phyloP scores from a whole-genome alignment of 2,329 filamentous ascomycete species.

The Fusarium sp. region DNA sequence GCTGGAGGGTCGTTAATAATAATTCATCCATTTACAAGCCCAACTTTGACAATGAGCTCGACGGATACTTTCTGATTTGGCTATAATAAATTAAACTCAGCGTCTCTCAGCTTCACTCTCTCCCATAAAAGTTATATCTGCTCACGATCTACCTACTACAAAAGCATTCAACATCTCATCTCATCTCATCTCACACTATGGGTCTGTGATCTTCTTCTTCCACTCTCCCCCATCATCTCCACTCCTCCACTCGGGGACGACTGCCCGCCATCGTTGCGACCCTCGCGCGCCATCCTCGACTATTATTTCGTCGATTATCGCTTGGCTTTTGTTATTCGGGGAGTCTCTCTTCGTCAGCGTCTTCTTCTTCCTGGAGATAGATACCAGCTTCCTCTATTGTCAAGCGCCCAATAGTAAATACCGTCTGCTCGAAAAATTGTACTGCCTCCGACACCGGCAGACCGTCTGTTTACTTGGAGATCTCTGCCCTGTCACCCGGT shows the following conservation, averaged over 20 bases:
- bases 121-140: background rate
- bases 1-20: background rate
- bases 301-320: conserved; percentile 11
- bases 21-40: conserved; percentile 4
- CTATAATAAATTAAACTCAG: background rate
- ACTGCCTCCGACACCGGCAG: conserved; percentile 21
- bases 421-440: background rate
- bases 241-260: conserved; percentile 29
- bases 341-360: background rate
- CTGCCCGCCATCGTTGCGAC: background rate
- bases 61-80: background rate
- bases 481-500: conserved; percentile 28
- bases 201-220: background rate
- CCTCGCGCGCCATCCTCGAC: conserved; percentile 15
- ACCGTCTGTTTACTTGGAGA: conserved; percentile 14
- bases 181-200: background rate
- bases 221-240: conserved; percentile 27
- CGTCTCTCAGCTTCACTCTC: background rate
- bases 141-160: background rate
- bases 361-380: background rate
- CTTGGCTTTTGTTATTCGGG: background rate
- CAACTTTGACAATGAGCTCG: conserved; percentile 11
- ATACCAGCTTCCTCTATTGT: background rate
- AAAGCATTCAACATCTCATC: background rate
- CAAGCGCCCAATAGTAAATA: background rate